Evolutionary conservation across 202 grass and related monocot genomes (phyloP).

Genomic region (Schoenoplectus tabernaemontani): DNA sequence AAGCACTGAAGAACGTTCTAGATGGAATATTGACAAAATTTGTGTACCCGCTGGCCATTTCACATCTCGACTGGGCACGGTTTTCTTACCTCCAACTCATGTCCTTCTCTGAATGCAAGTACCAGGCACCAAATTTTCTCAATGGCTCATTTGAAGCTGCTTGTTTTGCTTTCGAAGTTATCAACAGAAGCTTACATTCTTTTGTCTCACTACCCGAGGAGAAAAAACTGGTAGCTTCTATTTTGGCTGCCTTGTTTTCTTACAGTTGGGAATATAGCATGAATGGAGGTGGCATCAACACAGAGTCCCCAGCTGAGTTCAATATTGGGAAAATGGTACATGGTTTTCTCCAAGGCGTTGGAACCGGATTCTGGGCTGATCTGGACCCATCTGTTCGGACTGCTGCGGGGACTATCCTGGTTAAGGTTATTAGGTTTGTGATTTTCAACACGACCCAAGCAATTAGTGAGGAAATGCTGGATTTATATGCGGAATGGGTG

Average conservation of each 20-base stretch:
- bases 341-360: slow-evolving; percentile 45
- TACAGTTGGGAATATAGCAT: slow-evolving; percentile 77
- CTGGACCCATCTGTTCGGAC: slow-evolving; percentile 38
- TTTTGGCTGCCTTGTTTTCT: slow-evolving; percentile 67
- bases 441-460: slow-evolving; percentile 47
- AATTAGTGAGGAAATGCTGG: slow-evolving; percentile 27
- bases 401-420: slow-evolving; percentile 52
- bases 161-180: slow-evolving; percentile 54
- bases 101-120: slow-evolving; percentile 20
- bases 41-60: slow-evolving; percentile 35
- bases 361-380: slow-evolving; percentile 53
- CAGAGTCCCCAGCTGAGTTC: slow-evolving; percentile 21
- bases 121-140: slow-evolving; percentile 20
- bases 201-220: slow-evolving; percentile 40
- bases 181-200: slow-evolving; percentile 59
- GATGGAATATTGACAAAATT: slow-evolving; percentile 48
- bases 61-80: slow-evolving; percentile 55
- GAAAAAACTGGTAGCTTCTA: slow-evolving; percentile 39
- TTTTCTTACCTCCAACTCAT: slow-evolving; percentile 40
- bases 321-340: slow-evolving; percentile 49
- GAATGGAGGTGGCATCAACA: slow-evolving; percentile 25
- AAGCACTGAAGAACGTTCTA: slow-evolving; percentile 35
- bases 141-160: slow-evolving; percentile 35
- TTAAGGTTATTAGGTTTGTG: slow-evolving; percentile 58
- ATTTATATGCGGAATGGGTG: slow-evolving; percentile 64